Conservation (phyloP, 228 moss, liverwort and hornwort species). For the Sphagnum magellanicum region DNA sequence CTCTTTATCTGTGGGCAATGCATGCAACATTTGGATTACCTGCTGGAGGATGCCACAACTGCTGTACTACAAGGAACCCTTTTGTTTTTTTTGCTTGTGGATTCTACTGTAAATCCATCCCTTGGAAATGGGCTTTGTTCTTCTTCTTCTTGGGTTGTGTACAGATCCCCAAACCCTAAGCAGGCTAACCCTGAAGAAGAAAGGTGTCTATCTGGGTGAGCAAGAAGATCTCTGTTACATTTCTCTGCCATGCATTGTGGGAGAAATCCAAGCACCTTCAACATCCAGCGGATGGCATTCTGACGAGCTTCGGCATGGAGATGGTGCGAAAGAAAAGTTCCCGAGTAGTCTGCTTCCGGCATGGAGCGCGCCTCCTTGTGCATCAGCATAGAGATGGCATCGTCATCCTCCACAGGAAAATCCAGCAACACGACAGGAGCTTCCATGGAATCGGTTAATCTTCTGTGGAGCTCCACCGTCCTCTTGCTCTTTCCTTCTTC, state of each 20-base stretch:
- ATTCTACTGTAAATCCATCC: no score
- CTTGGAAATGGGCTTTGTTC: no score
- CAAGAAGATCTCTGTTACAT: no score
- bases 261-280: constrained; percentile 23
- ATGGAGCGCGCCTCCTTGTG: constrained; percentile 44
- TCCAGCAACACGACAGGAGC: constrained; percentile 13
- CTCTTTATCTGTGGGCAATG: no score
- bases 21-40: no score
- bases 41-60: not conserved
- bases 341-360: constrained; percentile 43
- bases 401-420: constrained; percentile 37
- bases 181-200: not conserved
- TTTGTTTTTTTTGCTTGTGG: no score
- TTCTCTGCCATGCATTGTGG: not conserved
- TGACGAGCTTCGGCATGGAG: constrained; percentile 34
- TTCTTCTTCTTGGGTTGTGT: not conserved
- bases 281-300: constrained; percentile 44
- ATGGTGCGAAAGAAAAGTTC: constrained; percentile 24
- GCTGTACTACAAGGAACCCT: not conserved
- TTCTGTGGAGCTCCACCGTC: constrained; percentile 18
- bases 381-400: constrained; percentile 36
- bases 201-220: not conserved
- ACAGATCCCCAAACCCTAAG: not conserved
- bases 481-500: constrained; percentile 11
- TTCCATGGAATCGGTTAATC: constrained; percentile 14